Evolutionary conservation across 352 stramenopile species (phyloP), one percentile per base, ranked within the genome.

Genomic region (Pythium brachiatum): DNA sequence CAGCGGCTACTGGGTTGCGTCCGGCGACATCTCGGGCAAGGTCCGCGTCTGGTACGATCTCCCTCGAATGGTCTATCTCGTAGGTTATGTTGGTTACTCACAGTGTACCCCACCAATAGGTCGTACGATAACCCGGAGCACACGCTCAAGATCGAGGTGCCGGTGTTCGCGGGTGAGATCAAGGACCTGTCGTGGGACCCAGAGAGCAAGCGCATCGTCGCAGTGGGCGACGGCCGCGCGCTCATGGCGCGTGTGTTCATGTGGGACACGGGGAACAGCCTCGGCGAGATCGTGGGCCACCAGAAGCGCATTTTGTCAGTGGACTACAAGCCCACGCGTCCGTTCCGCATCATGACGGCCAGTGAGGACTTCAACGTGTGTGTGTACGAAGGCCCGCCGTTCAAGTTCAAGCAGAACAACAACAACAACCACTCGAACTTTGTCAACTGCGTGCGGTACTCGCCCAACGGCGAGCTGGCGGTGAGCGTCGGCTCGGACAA

Each of bases 101-200:
- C n/a, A n/a, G n/a, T n/a, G n/a, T n/a, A n/a, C n/a, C n/a, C n/a
- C n/a, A n/a, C n/a, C n/a, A n/a, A n/a, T 44, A 86, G 76, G 76
- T 94, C 94, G 27, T 98, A 94, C 63, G 96, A 99, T 78, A 97
- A 99, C 75, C 92, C 95, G 52, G 95, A 99, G 70, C 96, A 99
- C 73, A 89, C 90, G 29, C 79, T 96, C 52, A 99, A 98, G 75
- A 81, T 98, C 44, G 96, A 99, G 62, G 76, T 97, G 8, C 80
- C 85, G 7, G 84, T 88, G 15, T 93, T 97, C 54, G 78, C 95
- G 0, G 93, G 91, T 18, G 81, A 95, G 55, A 90, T 99, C 64
- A 96, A 97, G 60, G 96, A 99, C 72, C 72, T 99, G 58, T 79
- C 76, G 12, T 99, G 97, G 97, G 97, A 99, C 70, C 78, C 80